Conservation (phyloP, 306 rosid species). For the Fragaria nilgerrensis region DNA sequence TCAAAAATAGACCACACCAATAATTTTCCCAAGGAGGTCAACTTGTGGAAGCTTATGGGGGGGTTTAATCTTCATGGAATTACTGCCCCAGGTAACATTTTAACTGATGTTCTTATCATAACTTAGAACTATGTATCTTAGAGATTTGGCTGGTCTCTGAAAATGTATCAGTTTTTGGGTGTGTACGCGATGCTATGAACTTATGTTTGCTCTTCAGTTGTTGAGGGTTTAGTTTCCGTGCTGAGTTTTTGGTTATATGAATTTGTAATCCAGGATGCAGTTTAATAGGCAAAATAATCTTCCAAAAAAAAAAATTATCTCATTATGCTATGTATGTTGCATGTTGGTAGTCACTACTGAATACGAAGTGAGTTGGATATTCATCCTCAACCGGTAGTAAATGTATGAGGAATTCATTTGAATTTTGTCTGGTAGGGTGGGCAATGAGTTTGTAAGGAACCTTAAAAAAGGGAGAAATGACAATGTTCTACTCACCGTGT, state of each 20-base stretch:
- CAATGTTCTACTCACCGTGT: neutral
- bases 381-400: neutral
- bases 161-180: neutral
- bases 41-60: conserved; percentile 96
- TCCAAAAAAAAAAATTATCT: too few species aligned
- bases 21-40: conserved; percentile 80
- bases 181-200: neutral
- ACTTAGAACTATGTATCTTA: neutral
- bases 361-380: neutral
- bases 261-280: neutral
- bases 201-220: neutral
- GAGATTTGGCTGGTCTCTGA: neutral
- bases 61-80: conserved; percentile 91
- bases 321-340: too few species aligned
- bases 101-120: neutral
- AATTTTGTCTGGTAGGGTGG: neutral
- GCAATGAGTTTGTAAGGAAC: neutral
- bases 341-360: neutral
- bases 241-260: neutral
- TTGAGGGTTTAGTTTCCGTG: neutral
- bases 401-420: neutral
- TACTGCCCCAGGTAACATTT: conserved; percentile 77
- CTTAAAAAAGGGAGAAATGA: neutral
- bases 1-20: conserved; percentile 78
- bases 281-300: neutral